Base-by-base conservation (phyloP, 306 rosid genomes). In the Crotalaria pallida region DNA sequence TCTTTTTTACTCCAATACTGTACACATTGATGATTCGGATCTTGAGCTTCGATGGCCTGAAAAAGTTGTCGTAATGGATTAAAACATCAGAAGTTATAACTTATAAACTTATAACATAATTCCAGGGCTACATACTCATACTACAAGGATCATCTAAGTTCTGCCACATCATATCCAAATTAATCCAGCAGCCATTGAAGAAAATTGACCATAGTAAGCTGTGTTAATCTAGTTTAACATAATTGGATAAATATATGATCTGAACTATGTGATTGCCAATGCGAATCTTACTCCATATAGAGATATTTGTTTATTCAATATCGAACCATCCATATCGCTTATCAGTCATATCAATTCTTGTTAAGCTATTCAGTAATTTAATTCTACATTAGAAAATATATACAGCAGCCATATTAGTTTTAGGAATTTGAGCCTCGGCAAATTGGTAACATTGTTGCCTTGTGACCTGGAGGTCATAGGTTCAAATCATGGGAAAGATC, bases 41-140 rank as follows among this genome's bases (percentile, higher is more conserved):
- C 98, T 52, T 72, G 91, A 52, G 86, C 89, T 88, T 92, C 96
- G 5, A 89, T 82, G 66, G 85, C 87, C 98, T 89, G 82, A 13
- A 38, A 10, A 44, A 68, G 31, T 79, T 68, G 63, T 55, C 36
- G 65, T 50, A 70, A 75, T 23, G 26, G 27, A 31, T 45, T 73
- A 19, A 17, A 21, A 69, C 48, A 69, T 74, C 21, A 81, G 9
- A 73, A 38, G 38, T 49, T 45, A 47, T 36, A 81, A 15, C n/a
- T n/a, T n/a, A n/a, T n/a, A n/a, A n/a, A n/a, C n/a, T n/a, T n/a
- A n/a, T n/a, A n/a, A n/a, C 49, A 56, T 31, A 59, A 60, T 5
- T 45, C 33, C 33, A 33, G 18, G 19, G 23, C 47, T 58, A 17
- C 19, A 7, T 34, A 71, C n/a, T n/a, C 19, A 7, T 36, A 71